Percentiles rank a stretch among this genome's conserved stretches.
Conservation (phyloP, 352 stramenopile species). For the Pythium folliculosum region DNA sequence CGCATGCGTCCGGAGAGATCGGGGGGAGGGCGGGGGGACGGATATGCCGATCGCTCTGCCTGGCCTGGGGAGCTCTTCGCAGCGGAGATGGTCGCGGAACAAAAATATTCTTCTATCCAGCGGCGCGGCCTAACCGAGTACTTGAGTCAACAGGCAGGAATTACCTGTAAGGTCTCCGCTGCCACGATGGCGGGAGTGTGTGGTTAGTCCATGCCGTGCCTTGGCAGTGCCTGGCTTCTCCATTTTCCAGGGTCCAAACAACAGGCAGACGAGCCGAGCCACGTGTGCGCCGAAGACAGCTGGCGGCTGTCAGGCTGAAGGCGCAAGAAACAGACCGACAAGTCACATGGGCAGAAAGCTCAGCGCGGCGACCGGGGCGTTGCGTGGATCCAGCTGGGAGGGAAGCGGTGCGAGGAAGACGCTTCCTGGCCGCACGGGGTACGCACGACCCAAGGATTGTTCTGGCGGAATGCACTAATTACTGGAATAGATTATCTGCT, state of each 20-base stretch:
- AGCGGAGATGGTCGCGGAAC: not conserved
- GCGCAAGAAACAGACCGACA: constrained; percentile 2
- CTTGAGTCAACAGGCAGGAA: too few species aligned
- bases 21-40: not conserved
- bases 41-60: not conserved
- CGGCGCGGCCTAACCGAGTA: not conserved
- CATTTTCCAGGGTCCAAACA: not conserved
- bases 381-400: not conserved
- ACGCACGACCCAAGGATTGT: too few species aligned
- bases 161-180: too few species aligned
- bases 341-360: not conserved
- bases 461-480: not conserved
- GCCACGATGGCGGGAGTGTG: too few species aligned
- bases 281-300: constrained; percentile 8
- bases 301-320: constrained; percentile 2
- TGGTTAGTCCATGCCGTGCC: not conserved
- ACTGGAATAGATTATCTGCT: not conserved
- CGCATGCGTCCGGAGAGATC: not conserved
- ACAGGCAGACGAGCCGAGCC: not conserved
- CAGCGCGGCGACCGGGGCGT: not conserved
- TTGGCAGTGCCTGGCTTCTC: too few species aligned
- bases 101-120: not conserved
- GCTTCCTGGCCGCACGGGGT: not conserved
- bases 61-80: not conserved
- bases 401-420: not conserved